phyloP scores from a whole-genome alignment of 2,329 filamentous ascomycete genomes.

The Fusarium marasasianum region DNA sequence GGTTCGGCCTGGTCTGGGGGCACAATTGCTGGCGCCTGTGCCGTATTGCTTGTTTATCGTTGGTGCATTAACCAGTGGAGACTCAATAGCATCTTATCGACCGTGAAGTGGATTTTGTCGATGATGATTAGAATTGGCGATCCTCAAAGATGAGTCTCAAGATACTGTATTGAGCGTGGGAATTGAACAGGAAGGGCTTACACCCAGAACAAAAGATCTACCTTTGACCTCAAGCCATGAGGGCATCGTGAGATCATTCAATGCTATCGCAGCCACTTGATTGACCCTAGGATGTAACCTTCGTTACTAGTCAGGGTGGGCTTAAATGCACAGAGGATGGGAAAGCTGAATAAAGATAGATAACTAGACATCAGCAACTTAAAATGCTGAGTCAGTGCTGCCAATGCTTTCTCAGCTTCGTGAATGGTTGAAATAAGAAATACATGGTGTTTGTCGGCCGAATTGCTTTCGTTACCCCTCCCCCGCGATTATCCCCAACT shows the following conservation, averaged over 20 bases:
- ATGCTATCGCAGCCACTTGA: not conserved
- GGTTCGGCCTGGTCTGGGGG: not conserved
- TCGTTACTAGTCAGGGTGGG: too few relatives aligned
- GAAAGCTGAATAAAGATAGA: not conserved
- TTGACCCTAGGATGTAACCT: not conserved
- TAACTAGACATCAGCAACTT: not conserved
- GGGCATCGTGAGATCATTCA: not conserved
- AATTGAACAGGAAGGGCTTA: not conserved
- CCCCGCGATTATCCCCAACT: constrained; percentile 39
- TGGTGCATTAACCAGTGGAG: constrained; percentile 30
- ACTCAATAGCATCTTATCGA: constrained; percentile 14
- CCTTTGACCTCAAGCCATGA: not conserved
- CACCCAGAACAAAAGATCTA: not conserved
- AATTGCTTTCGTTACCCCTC: constrained; percentile 27
- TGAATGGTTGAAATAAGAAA: not conserved
- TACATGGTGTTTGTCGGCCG: not conserved
- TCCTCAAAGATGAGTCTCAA: not conserved
- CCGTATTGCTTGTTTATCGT: constrained; percentile 24
- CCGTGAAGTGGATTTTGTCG: constrained; percentile 3
- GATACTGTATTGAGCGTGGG: not conserved
- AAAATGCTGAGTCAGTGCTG: not conserved
- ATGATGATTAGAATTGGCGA: constrained; percentile 8
- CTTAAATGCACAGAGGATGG: not conserved
- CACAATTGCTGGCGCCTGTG: constrained; percentile 19
- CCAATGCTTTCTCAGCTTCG: not conserved